Evolutionary conservation across 345 rosid genomes (phyloP).

Genomic region (Sonneratia alba): DNA sequence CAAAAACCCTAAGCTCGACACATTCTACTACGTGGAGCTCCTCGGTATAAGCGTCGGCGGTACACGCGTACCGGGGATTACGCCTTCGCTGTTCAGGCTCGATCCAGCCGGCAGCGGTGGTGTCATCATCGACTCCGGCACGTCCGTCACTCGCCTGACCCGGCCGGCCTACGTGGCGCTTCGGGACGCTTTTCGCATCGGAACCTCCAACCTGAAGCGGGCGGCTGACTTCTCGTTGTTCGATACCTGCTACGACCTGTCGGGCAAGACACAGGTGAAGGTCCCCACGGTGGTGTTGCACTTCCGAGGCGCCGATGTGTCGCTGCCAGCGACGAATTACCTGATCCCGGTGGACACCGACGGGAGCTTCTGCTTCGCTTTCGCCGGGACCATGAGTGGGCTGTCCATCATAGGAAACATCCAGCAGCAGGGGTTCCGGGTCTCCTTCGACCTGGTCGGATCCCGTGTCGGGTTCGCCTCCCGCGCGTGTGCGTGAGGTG

Average conservation of each 20-base stretch:
- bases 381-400: conserved; percentile 83
- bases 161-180: conserved; percentile 74
- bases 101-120: conserved; percentile 73
- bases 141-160: conserved; percentile 86
- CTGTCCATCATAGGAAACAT: conserved; percentile 84
- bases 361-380: conserved; percentile 88
- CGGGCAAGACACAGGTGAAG: conserved; percentile 70
- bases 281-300: conserved; percentile 92
- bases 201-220: conserved; percentile 48
- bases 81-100: conserved; percentile 64
- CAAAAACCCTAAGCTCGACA: conserved; percentile 75
- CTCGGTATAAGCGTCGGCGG: conserved; percentile 88
- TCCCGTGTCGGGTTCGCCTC: conserved; percentile 84
- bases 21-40: conserved; percentile 86
- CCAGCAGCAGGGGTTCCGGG: conserved; percentile 97
- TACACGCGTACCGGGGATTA: conserved; percentile 53
- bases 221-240: conserved; percentile 80
- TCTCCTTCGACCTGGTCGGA: conserved; percentile 57
- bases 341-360: conserved; percentile 65
- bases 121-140: conserved; percentile 88
- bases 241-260: conserved; percentile 85
- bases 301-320: conserved; percentile 81
- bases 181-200: conserved; percentile 60
- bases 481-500: conserved; percentile 55
- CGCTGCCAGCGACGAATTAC: conserved; percentile 86